Evolutionary conservation across 2,329 filamentous ascomycete genomes (phyloP), one percentile per base, ranked within the genome.

Genomic region (Dothistroma septosporum): DNA sequence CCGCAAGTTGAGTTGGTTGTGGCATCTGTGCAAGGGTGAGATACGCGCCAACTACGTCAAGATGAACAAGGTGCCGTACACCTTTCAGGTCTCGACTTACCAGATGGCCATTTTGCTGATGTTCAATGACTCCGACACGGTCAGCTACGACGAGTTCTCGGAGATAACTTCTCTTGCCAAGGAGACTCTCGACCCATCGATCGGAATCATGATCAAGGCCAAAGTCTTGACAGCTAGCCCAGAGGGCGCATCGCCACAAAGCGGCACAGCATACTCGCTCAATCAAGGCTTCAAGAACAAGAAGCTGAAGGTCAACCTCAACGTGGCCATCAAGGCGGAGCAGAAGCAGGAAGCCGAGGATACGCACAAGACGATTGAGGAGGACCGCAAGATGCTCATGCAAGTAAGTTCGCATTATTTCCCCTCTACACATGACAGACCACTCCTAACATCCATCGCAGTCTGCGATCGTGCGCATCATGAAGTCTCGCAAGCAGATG

Each of bases 401-500:
- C 94, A 99, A 87, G 93, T 96, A 84, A 76, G 88, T 82, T 66
- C 58, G 28, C 47, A 28, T 14, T 22, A 53, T 16, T 59, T 56
- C 59, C 47, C 46, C 64, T 33, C 16, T 12, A n/a, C n/a, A 7
- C 22, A 31, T 5, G 47, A 21, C 16, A 24, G 9, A 11, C 41
- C 28, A 21, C 19, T 66, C 61, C 76, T 78, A 73, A 78, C 65
- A 41, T 55, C 14, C 48, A 64, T 55, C 59, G 10, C 67, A 99
- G 93, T 97, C 94, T 64, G 92, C 93, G 24, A 97, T 99, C 76
- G 94, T 99, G 60, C 91, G 94, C 72, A 97, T 99, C 80, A 99
- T 99, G 94, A 99, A 99, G 82, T 95, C 93, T 3, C 89, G 94
- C 63, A 97, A 99, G 86, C 91, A 89, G 80, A 95, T 97, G 91